These are phyloP conservation scores for Mortierella sp. DNA, from an alignment of 371 early-diverging fungal species.

Conservation along the genomic window DNA sequence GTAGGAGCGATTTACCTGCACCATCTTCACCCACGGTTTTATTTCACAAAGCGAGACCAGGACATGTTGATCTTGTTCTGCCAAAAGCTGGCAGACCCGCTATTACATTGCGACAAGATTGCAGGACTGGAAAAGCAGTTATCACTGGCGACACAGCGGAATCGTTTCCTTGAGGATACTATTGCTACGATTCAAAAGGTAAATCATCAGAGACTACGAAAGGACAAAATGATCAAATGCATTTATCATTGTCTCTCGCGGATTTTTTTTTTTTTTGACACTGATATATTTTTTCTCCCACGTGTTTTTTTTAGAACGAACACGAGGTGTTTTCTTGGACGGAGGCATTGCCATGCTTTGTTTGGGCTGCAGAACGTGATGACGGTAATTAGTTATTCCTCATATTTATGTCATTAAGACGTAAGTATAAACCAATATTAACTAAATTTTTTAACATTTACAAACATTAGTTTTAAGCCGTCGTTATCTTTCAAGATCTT, in stretches of 20 bases:
- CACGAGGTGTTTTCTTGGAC: slow-evolving; percentile 52
- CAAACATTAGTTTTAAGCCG: slow-evolving; percentile 35
- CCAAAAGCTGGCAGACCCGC: slow-evolving; percentile 29
- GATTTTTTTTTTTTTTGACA: not conserved
- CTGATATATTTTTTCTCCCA: not conserved
- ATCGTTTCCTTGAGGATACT: slow-evolving; percentile 41
- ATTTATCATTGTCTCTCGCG: not conserved
- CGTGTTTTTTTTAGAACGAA: slow-evolving; percentile 31
- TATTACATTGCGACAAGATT: slow-evolving; percentile 43
- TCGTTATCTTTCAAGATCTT: slow-evolving; percentile 47
- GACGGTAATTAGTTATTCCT: slow-evolving; percentile 41
- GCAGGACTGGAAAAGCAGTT: slow-evolving; percentile 31
- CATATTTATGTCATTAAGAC: slow-evolving; percentile 22
- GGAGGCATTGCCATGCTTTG: slow-evolving; percentile 55
- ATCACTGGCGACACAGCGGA: slow-evolving; percentile 35
- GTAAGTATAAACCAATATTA: too few species aligned
- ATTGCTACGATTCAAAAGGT: slow-evolving; percentile 48
- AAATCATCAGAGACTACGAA: not conserved
- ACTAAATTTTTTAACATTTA: too few species aligned
- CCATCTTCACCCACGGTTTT: slow-evolving; percentile 52
- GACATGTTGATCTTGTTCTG: slow-evolving; percentile 51
- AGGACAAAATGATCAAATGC: not conserved
- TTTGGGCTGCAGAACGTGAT: slow-evolving; percentile 52
- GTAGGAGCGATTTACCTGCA: slow-evolving; percentile 48
- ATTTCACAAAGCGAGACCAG: slow-evolving; percentile 51